A percentile compares a stretch with the other conserved stretches of the same genome.
phyloP scores from a whole-genome alignment of 2,329 filamentous ascomycete genomes.

The Calonectria leucothoes region DNA sequence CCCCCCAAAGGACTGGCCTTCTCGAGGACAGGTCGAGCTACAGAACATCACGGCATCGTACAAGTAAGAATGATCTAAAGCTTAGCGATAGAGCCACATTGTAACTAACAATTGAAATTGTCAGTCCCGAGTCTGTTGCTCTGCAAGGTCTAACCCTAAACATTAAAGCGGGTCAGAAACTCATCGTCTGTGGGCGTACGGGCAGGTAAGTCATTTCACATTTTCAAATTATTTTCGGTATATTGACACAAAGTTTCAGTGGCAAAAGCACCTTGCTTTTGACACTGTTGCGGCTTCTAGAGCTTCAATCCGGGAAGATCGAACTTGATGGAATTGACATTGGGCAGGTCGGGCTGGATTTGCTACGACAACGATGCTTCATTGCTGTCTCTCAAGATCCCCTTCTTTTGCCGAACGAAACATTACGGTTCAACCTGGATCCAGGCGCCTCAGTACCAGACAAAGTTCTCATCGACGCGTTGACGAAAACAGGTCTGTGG shows the following conservation, averaged over 20 bases:
- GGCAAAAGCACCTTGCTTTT: not conserved
- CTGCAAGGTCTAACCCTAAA: not conserved
- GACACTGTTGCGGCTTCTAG: not conserved
- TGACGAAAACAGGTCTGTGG: not conserved
- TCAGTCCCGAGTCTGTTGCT: not conserved
- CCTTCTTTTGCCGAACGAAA: not conserved
- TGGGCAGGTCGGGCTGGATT: not conserved
- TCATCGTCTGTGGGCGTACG: not conserved
- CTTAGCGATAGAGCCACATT: not conserved
- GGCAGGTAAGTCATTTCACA: not conserved
- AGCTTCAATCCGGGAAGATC: not conserved
- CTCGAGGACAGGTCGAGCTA: not conserved
- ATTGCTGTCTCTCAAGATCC: not conserved
- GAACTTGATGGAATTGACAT: not conserved
- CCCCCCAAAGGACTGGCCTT: not conserved
- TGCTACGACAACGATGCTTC: not conserved
- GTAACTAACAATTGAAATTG: not conserved
- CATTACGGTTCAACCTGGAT: not conserved
- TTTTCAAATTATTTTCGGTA: too few species aligned
- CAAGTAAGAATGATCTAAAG: not conserved
- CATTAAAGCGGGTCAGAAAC: not conserved
- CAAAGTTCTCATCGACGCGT: not conserved
- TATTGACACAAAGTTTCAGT: not conserved
- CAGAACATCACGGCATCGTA: not conserved
- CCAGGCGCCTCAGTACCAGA: not conserved